Percentiles rank a stretch among this genome's conserved stretches.
phyloP scores from a whole-genome alignment of 1,284 basidiomycete genomes.

The Rugosomyces carneus region DNA sequence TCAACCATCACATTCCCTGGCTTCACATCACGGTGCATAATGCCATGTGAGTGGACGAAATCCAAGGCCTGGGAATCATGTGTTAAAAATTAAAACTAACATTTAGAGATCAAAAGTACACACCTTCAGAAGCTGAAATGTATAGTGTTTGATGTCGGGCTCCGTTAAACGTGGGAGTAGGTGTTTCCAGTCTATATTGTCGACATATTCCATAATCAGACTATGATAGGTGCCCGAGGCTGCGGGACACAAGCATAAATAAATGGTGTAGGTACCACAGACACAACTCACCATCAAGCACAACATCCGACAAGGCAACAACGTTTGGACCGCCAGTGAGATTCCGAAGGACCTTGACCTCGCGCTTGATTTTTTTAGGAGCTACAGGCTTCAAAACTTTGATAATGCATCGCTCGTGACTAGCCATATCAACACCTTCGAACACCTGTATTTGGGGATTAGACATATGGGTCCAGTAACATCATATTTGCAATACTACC shows the following conservation, averaged over 20 bases:
- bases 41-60: slow-evolving; percentile 84
- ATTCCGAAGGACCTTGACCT: slow-evolving; percentile 89
- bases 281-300: slow-evolving; percentile 48
- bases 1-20: slow-evolving; percentile 93
- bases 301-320: slow-evolving; percentile 78
- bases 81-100: background rate
- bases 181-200: slow-evolving; percentile 82
- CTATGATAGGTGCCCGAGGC: slow-evolving; percentile 71
- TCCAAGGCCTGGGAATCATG: slow-evolving; percentile 61
- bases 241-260: slow-evolving; percentile 7
- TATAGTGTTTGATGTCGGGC: slow-evolving; percentile 81
- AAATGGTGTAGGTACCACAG: background rate
- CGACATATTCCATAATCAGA: slow-evolving; percentile 81
- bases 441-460: slow-evolving; percentile 54
- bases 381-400: slow-evolving; percentile 91
- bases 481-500: slow-evolving; percentile 28
- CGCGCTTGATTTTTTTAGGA: slow-evolving; percentile 90
- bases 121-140: slow-evolving; percentile 79
- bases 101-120: slow-evolving; percentile 5
- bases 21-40: slow-evolving; percentile 91
- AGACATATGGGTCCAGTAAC: slow-evolving; percentile 1
- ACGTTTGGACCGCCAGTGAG: slow-evolving; percentile 84
- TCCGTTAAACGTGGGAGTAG: slow-evolving; percentile 73
- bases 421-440: slow-evolving; percentile 77
- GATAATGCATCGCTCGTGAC: slow-evolving; percentile 77